Evolutionary conservation across 2,329 filamentous ascomycete species (phyloP), one percentile per base, ranked within the genome.

Genomic region (Ophiosphaerella korrae): DNA sequence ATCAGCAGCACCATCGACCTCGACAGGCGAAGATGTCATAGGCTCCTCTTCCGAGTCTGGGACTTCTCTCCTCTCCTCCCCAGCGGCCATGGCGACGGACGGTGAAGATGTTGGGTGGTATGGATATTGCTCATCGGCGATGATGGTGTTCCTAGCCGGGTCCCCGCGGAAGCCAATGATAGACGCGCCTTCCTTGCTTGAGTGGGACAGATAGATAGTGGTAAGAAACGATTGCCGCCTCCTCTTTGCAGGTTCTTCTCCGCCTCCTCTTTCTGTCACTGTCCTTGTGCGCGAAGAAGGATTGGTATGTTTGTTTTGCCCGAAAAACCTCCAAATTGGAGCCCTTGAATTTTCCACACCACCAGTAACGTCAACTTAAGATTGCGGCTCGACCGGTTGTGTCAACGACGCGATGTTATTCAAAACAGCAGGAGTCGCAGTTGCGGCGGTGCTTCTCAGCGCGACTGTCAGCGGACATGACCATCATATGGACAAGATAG

Each of bases 401-500:
- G 14, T 45, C 18, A 49, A 18, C 52, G 52, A 57, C 53, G 50
- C 52, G 24, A 59, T 62, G 56, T 48, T 34, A 12, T 18, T 48
- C 37, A 51, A 39, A 41, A 46, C 45, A n/a, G 53, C 42, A 45
- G 44, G 42, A 48, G 56, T 51, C 32, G 62, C 63, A 26, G 39
- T 60, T 23, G 56, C 50, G 45, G 57, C 57, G 44, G 46, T 68
- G 35, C 53, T 74, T 21, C 58, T 66, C 53, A 63, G 62, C 53
- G 55, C 65, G 35, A 57, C 61, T 26, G 60, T 50, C 36, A 53
- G 32, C 12, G 72, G 72, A 44, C 75, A 78, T 58, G 75, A 77
- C 36, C 74, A 77, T 59, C 62, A 75, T 48, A 67, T 64, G 50
- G 67, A 74, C 35, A 71, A 70, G 23, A 76, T 77, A 16, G 58